Base-by-base conservation (phyloP, 2,329 filamentous ascomycete genomes). In the Monilinia fructicola region DNA sequence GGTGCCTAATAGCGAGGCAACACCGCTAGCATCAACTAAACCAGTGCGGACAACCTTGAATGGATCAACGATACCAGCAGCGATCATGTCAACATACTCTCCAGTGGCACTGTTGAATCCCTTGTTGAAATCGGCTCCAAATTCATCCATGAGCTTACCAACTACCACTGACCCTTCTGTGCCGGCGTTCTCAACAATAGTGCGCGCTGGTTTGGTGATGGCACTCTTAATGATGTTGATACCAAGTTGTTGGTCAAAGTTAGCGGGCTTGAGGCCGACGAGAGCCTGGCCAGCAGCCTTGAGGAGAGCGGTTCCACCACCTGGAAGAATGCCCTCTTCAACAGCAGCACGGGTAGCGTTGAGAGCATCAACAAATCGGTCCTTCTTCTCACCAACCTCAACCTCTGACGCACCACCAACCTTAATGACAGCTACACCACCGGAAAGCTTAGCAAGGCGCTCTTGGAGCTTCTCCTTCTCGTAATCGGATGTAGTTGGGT, bases 401-500 rank as follows among this genome's bases (percentile, higher is more conserved):
- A 99, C 94, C 83, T 99, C 95, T 71, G 94, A 98, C 71, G 93
- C 87, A 79, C 95, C 95, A 76, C 95, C 95, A 71, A 99, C 95
- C 87, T 96, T 97, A 87, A 99, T 98, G 81, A 99, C 95, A 75
- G 95, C 95, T 75, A 99, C 95, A 86, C 95, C 95, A 72, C 95
- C 95, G 73, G 95, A 98, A 73, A 99, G 91, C 89, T 99, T 99
- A 75, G 95, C 95, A 69, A 99, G 91, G 83, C 95, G 95, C 86
- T 99, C 95, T 84, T 98, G 95, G 72, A 99, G 92, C 89, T 99
- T 99, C 90, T 99, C 95, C 88, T 97, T 98, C 88, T 99, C 95
- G 83, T 99, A 99, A 78, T 99, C 95, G 59, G 93, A 97, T 71
- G 95, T 99, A 75, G 87, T 89, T 72, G 94, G 90, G 83, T 99